Conservation (phyloP, 2,329 filamentous ascomycete species). For the Alternaria gansuensis region DNA sequence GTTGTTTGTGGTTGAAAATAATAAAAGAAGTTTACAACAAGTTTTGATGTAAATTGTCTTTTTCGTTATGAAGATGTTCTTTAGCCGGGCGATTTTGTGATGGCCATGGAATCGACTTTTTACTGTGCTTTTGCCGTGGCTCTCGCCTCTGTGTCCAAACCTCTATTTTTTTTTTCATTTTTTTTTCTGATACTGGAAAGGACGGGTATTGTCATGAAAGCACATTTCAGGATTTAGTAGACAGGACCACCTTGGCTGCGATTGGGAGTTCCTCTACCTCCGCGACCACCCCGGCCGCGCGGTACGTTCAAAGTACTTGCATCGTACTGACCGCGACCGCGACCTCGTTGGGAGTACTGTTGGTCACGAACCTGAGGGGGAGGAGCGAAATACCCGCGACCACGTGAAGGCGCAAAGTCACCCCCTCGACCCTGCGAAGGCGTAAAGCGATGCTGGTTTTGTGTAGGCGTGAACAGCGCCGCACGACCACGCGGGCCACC, state of each 20-base stretch:
- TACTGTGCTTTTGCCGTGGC: too few relatives aligned
- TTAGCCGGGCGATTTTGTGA: too few relatives aligned
- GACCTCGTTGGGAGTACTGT: not conserved
- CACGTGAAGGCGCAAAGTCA: slow-evolving; percentile 1
- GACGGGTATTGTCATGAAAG: too few relatives aligned
- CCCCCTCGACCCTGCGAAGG: not conserved
- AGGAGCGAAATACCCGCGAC: not conserved
- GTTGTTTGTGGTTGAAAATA: too few relatives aligned
- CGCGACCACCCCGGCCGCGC: slow-evolving; percentile 2
- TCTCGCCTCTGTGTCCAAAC: too few relatives aligned
- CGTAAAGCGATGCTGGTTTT: not conserved
- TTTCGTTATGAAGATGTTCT: too few relatives aligned
- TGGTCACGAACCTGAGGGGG: not conserved
- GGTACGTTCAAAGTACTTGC: not conserved
- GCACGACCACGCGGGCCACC: slow-evolving; percentile 5
- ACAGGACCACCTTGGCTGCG: not conserved
- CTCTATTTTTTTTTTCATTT: too few relatives aligned
- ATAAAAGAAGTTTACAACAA: too few relatives aligned
- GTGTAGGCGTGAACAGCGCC: not conserved
- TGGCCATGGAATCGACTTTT: too few relatives aligned
- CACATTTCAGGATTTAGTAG: not conserved
- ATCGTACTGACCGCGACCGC: not conserved
- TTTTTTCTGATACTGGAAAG: too few relatives aligned
- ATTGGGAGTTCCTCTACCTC: not conserved
- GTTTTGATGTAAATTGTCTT: too few relatives aligned